Base-by-base conservation (phyloP, 306 rosid species). In the Fragaria iinumae region DNA sequence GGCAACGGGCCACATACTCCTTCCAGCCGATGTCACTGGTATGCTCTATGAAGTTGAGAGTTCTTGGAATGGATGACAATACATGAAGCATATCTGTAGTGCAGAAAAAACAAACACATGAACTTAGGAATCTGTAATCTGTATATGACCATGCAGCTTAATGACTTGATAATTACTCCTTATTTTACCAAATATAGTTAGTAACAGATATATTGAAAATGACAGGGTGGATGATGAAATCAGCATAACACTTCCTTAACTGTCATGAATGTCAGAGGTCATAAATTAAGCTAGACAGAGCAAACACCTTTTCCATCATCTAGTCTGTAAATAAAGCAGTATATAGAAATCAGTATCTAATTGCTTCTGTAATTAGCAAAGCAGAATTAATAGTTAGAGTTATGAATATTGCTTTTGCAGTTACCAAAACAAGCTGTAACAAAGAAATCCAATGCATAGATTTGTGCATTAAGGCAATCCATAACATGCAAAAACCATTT, bases 21-120 rank as follows among this genome's bases (percentile, higher is more conserved):
- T 95, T 95, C 98, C 98, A 95, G 72, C 98, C 97, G 76, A 95
- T 92, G 77, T 95, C 96, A 83, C 91, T 88, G 71, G 94, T 90
- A 81, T 90, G 94, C 86, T 91, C 92, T 39, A 89, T 88, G 60
- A 89, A 91, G 74, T 89, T 89, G 44, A 91, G 80, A 80, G 79
- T 49, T 80, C 94, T 86, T 5, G 92, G 93, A 80, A 91, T 82
- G 47, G 92, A 70, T 59, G 89, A 84, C 65, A 91, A 70, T 6
- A 90, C 79, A 79, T 91, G 91, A 70, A 91, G 93, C 87, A 91
- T 74, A 83, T 89, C 93, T 91, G 92, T 62, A 38, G 67, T 27
- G 77, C 49, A 84, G 64, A 64, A 79, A 67, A 83, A 34, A 60
- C 72, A 75, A 2, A 68, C 12, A 17, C 23, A 77, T 59, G 67